Percentiles rank a stretch among this genome's conserved stretches.
Conservation (phyloP, 192 early-diverging fungal genomes). For the Coemansia pectinata region DNA sequence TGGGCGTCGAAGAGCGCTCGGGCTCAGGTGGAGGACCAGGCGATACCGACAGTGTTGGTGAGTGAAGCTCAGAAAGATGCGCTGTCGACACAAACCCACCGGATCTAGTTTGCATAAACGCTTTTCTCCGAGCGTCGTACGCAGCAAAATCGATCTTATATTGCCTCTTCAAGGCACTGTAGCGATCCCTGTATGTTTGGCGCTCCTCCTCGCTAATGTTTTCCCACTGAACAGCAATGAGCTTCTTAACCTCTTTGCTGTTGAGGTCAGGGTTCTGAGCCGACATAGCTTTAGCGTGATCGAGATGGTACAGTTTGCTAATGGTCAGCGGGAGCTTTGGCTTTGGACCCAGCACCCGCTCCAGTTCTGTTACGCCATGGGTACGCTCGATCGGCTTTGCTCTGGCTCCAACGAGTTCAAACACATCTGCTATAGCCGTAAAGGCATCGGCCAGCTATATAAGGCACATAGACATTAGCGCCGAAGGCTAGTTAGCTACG, state of each 20-base stretch:
- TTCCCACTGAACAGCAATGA: background rate
- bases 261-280: background rate
- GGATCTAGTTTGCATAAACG: background rate
- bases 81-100: background rate
- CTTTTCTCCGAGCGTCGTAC: conserved; percentile 3
- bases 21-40: background rate
- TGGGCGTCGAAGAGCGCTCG: background rate
- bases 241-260: background rate
- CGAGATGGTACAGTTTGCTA: background rate
- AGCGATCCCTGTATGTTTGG: background rate
- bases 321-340: background rate
- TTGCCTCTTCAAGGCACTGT: background rate
- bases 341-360: background rate
- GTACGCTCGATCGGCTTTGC: background rate
- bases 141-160: background rate
- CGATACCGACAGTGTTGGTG: no score
- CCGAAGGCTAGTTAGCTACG: background rate
- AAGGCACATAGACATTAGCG: background rate
- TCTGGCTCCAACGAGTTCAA: background rate
- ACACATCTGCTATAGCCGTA: background rate
- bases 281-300: background rate
- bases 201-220: background rate
- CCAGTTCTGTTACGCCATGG: background rate
- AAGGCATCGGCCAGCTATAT: background rate
- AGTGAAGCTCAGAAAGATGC: background rate